Evolutionary conservation across 2,329 filamentous ascomycete genomes (phyloP).

Genomic region (Trichoderma breve): DNA sequence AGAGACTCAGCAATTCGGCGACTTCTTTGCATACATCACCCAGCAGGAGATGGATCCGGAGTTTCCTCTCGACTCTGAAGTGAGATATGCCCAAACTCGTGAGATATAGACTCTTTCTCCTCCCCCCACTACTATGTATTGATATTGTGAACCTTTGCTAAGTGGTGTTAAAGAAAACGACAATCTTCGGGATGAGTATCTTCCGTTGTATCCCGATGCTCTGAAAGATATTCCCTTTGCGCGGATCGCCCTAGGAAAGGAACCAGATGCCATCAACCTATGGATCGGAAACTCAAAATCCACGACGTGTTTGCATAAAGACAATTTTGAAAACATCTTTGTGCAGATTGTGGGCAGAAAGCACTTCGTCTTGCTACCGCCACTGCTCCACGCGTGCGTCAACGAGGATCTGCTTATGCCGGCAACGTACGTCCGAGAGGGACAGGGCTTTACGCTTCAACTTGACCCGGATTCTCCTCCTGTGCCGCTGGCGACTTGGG

Average conservation of each 20-base stretch:
- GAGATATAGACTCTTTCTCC: conserved; percentile 13
- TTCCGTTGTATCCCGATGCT: conserved; percentile 59
- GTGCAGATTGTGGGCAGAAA: conserved; percentile 72
- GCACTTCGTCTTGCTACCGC: conserved; percentile 72
- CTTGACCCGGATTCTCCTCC: conserved; percentile 35
- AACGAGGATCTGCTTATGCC: conserved; percentile 58
- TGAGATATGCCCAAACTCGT: conserved; percentile 76
- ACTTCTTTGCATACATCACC: conserved; percentile 62
- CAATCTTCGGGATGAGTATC: conserved; percentile 74
- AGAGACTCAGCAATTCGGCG: conserved; percentile 58
- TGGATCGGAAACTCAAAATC: conserved; percentile 76
- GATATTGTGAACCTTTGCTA: not conserved
- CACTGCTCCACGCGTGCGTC: conserved; percentile 66
- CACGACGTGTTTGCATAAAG: conserved; percentile 72
- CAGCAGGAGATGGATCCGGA: conserved; percentile 49
- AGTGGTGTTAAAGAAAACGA: conserved; percentile 62
- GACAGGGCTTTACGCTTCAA: conserved; percentile 30
- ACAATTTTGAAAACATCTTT: conserved; percentile 85
- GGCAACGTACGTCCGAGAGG: conserved; percentile 55
- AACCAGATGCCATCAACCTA: conserved; percentile 75
- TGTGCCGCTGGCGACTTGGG: conserved; percentile 72
- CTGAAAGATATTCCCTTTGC: conserved; percentile 68
- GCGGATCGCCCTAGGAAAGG: conserved; percentile 62
- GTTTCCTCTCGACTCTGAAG: conserved; percentile 41
- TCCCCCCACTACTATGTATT: not conserved